Conservation (phyloP, 73 alveolate genomes). For the Stentor coeruleus region DNA sequence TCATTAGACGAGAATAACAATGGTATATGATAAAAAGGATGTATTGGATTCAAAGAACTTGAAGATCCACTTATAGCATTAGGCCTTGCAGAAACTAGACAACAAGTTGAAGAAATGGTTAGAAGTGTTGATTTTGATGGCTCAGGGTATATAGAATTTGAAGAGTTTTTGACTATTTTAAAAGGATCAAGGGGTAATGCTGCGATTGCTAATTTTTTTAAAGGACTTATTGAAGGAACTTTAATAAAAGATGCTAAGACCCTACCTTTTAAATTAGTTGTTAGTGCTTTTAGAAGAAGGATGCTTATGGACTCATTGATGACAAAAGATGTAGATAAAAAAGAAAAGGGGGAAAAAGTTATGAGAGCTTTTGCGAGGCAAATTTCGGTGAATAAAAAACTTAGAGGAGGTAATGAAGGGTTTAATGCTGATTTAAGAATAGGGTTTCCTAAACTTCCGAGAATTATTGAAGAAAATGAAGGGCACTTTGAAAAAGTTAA, state of each 20-base stretch:
- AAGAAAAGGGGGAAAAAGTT: neutral
- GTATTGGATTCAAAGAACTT: constrained; percentile 85
- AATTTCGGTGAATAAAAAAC: too few relatives aligned
- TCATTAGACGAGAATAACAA: constrained; percentile 72
- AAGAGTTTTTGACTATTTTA: constrained; percentile 83
- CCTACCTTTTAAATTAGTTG: constrained; percentile 35
- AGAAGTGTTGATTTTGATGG: constrained; percentile 86
- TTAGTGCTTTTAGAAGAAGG: constrained; percentile 31
- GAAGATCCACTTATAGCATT: constrained; percentile 92
- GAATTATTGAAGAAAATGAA: too few relatives aligned
- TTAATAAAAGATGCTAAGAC: constrained; percentile 26
- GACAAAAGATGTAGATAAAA: neutral
- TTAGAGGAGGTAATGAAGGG: too few relatives aligned
- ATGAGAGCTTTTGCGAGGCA: neutral
- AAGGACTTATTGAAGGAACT: constrained; percentile 22
- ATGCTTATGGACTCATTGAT: constrained; percentile 35
- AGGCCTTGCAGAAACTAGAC: constrained; percentile 83
- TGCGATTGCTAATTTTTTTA: neutral
- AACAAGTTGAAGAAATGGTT: constrained; percentile 76
- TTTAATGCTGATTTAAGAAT: too few relatives aligned
- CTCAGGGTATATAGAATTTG: constrained; percentile 79
- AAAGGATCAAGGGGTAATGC: constrained; percentile 49
- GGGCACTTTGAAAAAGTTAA: too few relatives aligned
- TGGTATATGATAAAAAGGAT: constrained; percentile 66
- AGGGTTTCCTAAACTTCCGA: too few relatives aligned